These are phyloP conservation scores for Trichoderma aggressivum DNA, from an alignment of 2,329 filamentous ascomycete species.

Conservation along the genomic window DNA sequence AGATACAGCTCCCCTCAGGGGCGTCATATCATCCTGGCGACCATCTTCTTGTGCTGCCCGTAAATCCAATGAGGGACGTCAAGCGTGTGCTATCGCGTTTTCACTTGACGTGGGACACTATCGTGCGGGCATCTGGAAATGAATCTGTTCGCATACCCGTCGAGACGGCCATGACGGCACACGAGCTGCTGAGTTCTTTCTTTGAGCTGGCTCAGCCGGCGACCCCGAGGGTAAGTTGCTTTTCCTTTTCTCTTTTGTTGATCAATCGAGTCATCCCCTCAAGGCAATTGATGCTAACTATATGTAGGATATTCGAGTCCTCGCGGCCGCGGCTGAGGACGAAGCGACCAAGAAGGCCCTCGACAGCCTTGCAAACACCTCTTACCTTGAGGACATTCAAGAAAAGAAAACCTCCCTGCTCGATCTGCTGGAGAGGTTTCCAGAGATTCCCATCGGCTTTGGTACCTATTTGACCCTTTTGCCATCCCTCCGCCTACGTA, in stretches of 20 bases:
- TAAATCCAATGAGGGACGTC: slow-evolving; percentile 59
- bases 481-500: slow-evolving; percentile 53
- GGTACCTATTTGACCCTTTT: slow-evolving; percentile 60
- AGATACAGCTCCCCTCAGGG: slow-evolving; percentile 59
- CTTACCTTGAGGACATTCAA: slow-evolving; percentile 40
- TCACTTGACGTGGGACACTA: slow-evolving; percentile 60
- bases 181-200: slow-evolving; percentile 61
- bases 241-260: background rate
- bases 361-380: slow-evolving; percentile 35
- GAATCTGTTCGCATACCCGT: slow-evolving; percentile 48
- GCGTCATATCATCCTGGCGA: slow-evolving; percentile 65
- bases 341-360: slow-evolving; percentile 34
- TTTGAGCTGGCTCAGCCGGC: slow-evolving; percentile 67
- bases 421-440: slow-evolving; percentile 59
- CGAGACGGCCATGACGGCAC: slow-evolving; percentile 52
- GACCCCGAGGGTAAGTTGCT: slow-evolving; percentile 53
- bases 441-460: slow-evolving; percentile 52
- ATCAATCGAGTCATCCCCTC: too few species aligned
- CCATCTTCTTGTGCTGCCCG: slow-evolving; percentile 65
- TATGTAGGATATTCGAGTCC: slow-evolving; percentile 31
- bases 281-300: slow-evolving; percentile 15
- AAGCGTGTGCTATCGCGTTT: slow-evolving; percentile 61
- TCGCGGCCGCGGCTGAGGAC: slow-evolving; percentile 31
- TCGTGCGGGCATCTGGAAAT: slow-evolving; percentile 46
- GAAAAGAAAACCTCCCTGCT: slow-evolving; percentile 53